Base-by-base conservation (phyloP, 208 protist genomes). In the Endotrypanum monterogeii region DNA sequence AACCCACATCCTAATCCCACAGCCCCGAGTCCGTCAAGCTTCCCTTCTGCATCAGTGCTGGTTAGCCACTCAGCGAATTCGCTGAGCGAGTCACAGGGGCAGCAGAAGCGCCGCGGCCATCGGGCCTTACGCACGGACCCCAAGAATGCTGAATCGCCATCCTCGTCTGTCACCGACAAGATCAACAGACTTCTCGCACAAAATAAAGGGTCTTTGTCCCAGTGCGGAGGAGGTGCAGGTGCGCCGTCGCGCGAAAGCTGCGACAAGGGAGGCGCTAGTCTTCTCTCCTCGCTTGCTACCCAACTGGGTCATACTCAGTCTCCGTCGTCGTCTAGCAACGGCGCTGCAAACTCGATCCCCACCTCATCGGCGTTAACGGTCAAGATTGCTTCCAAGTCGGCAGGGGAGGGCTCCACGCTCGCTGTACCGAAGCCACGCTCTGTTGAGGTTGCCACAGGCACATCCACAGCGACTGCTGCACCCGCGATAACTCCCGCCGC, bases 171-270 rank as follows among this genome's bases (percentile, higher is more conserved):
- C 14, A 67, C 51, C 5, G 77, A 83, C 32, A 76, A 82, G 68
- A 76, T 84, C 51, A 77, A 68, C 58, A 74, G 72, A 16, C 74
- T 84, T 41, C 55, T 84, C 23, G 79, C 74, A 44, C 74, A 84
- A 35, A 84, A 80, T 25, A 60, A 75, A 16, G 74, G 76, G 12
- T 62, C 73, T 1, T 39, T 79, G 37, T 58, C 9, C 35, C 78
- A 63, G 50, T 62, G 67, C 62, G 62, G 2, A 14, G 28, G 23
- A 28, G 54, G 52, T 28, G 28, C 54, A 7, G 39, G 52, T 32
- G 51, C 39, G 12, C 25, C 48, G 3, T 23, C 35, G n/a, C 18
- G 51, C 39, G 37, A 51, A 46, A 73, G 58, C 48, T 30, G 54
- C 37, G 39, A 58, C 67, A 51, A 70, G 25, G 71, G 58, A 35